These are phyloP conservation scores for Trichopus zeylanicus DNA, from an alignment of 116 monocot genomes.

Conservation along the genomic window DNA sequence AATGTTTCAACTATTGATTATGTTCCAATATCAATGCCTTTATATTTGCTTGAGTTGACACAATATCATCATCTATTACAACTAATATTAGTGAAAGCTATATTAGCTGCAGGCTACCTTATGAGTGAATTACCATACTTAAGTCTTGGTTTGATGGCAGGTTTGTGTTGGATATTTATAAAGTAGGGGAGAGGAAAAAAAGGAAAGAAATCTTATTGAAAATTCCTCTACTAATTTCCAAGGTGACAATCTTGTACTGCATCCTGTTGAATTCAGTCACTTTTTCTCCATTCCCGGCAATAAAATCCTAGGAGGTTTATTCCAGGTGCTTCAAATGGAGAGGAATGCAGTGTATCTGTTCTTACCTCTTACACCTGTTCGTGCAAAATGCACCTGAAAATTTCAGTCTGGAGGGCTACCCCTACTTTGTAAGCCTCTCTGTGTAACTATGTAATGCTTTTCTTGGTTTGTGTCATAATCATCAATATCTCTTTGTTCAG, in stretches of 20 bases:
- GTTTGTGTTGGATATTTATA: slow-evolving; percentile 56
- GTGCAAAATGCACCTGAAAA: slow-evolving; percentile 35
- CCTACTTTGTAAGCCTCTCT: slow-evolving; percentile 35
- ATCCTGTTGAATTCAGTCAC: neutral
- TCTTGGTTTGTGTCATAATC: too few relatives aligned
- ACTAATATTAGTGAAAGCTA: too few relatives aligned
- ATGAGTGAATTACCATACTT: too few relatives aligned
- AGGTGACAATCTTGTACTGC: slow-evolving; percentile 22
- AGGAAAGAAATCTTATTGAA: slow-evolving; percentile 20
- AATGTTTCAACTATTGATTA: too few relatives aligned
- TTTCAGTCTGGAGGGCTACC: slow-evolving; percentile 30
- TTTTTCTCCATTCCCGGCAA: neutral
- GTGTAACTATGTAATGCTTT: too few relatives aligned
- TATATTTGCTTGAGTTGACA: too few relatives aligned
- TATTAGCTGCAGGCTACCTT: too few relatives aligned
- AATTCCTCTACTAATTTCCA: slow-evolving; percentile 59
- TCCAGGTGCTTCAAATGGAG: slow-evolving; percentile 67
- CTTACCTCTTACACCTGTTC: slow-evolving; percentile 57
- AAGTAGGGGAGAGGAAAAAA: slow-evolving; percentile 26
- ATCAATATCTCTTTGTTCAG: too few relatives aligned
- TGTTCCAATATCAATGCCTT: too few relatives aligned
- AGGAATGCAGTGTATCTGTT: slow-evolving; percentile 68
- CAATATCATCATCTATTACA: too few relatives aligned
- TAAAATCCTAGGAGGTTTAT: neutral
- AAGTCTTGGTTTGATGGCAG: slow-evolving; percentile 15